Evolutionary conservation across 768 basidiomycete species (phyloP), one percentile per base, ranked within the genome.

Genomic region (Tricholoma matsutake): DNA sequence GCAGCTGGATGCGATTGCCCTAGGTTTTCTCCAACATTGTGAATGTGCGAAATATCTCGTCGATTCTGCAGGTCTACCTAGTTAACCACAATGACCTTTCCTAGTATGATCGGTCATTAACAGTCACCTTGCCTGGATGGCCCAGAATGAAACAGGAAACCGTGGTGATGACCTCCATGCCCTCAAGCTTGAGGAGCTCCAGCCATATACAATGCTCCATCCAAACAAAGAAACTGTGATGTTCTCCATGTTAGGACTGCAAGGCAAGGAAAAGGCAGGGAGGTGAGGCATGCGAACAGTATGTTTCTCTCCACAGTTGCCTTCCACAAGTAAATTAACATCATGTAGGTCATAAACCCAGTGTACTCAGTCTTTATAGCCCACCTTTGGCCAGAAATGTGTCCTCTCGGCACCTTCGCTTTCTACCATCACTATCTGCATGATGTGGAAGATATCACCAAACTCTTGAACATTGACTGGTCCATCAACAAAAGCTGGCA

Each of bases 81-180:
- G 18, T 16, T 52, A 35, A 57, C 60, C 5, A 45, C 7, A 20
- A 6, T 35, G 34, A n/a, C n/a, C n/a, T n/a, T n/a, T n/a, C 56
- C 13, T 13, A 72, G 70, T 72, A 1, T 61, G 61, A 9, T 57
- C 64, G 2, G 56, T 57, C 2, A 59, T 75, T n/a, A 67, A 67
- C 41, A 69, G 72, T 0, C 71, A 73, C 55, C 68, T 73, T 3
- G 62, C 68, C 8, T 75, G 72, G 71, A 68, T 64, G 1, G 56
- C 61, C 2, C 71, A 71, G 56, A 61, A 72, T 64, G 70, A 70
- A 10, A 63, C 62, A 13, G 73, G 74, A 4, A 75, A 74, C 54
- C 70, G 70, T 10, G 73, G 74, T 14, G 71, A 75, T 45, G 73
- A 73, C 52, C 62, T 75, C 28, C 64, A 67, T 6, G 64, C 69